Evolutionary conservation across 768 basidiomycete species (phyloP), one percentile per base, ranked within the genome.

Genomic region (Lentinula detonsa): DNA sequence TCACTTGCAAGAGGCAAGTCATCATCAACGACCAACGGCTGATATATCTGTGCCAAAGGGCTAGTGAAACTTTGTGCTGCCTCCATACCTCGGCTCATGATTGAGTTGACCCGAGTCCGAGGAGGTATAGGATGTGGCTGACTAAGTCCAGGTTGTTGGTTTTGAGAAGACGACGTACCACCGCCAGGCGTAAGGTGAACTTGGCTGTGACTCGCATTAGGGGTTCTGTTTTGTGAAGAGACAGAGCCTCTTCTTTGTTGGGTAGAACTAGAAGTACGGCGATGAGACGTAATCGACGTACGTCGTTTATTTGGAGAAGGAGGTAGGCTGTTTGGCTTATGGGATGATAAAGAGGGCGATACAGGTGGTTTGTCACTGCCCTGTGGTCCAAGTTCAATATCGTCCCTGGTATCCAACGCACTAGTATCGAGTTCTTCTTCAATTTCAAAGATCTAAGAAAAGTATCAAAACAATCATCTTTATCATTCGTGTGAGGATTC

Each of bases 11-110:
- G 75, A 1, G 68, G 67, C 7, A 74, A 72, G 18, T 76, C 72
- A 1, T 83, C 81, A 55, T 85, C 83, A 15, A 88, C 73, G 5
- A 85, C 57, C 18, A 91, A 63, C 11, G 90, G 88, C 59, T 87
- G 87, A 69, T 83, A 93, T 13, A 90, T 76, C 68, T 90, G 88
- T 1, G 88, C 88, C 3, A 93, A 77, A 15, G 91, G 90, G 67
- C 87, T 88, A 8, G 76, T 68, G 34, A 76, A 75, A 53, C 72
- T 76, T 16, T 79, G 78, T 1, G 71, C 65, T 16, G 67, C 62
- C 18, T 78, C 77, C 4, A 68, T 65, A 18, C 72, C 73, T 18
- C 76, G 78, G 40, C 67, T 71, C 52, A 83, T 62, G 4, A 79
- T 59, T 2, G 85, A 82, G 60, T 75, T 74, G 5, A 82, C 59